Percentiles rank a stretch among this genome's conserved stretches.
Evolutionary conservation across 371 early-diverging fungal species (phyloP).

Genomic region (Modicella reniformis): DNA sequence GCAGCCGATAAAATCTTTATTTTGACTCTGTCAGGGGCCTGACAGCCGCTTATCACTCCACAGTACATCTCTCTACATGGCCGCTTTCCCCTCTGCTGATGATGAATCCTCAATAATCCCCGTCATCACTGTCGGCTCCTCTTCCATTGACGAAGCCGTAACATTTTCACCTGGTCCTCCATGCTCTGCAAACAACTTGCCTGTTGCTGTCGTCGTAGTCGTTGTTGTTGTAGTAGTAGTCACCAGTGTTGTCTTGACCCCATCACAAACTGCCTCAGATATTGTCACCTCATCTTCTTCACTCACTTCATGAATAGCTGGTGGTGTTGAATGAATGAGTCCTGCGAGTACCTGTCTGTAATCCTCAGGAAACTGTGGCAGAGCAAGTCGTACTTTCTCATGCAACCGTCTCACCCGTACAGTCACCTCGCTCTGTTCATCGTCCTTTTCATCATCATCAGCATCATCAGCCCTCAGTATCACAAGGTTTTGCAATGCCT

Average conservation of each 20-base stretch:
- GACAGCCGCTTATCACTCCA: no score
- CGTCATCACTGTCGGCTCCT: neutral
- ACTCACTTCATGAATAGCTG: neutral
- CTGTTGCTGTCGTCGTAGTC: no score
- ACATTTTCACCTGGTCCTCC: no score
- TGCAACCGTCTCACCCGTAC: slow-evolving; percentile 14
- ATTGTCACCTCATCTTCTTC: neutral
- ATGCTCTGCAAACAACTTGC: no score
- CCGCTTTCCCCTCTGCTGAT: no score
- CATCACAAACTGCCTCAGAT: no score
- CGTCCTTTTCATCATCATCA: no score
- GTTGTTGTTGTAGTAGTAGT: no score
- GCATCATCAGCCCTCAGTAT: slow-evolving; percentile 13
- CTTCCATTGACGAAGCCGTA: neutral
- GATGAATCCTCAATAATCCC: neutral
- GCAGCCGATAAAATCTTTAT: no score
- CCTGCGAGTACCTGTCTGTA: neutral
- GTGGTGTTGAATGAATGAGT: neutral
- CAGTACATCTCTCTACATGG: no score
- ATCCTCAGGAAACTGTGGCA: slow-evolving; percentile 1
- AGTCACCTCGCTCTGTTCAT: neutral
- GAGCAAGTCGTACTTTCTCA: neutral
- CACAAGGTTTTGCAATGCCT: slow-evolving; percentile 32
- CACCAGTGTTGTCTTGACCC: no score
- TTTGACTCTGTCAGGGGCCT: no score